Conservation (phyloP, 768 basidiomycete genomes). For the Daedaleopsis sinensis region DNA sequence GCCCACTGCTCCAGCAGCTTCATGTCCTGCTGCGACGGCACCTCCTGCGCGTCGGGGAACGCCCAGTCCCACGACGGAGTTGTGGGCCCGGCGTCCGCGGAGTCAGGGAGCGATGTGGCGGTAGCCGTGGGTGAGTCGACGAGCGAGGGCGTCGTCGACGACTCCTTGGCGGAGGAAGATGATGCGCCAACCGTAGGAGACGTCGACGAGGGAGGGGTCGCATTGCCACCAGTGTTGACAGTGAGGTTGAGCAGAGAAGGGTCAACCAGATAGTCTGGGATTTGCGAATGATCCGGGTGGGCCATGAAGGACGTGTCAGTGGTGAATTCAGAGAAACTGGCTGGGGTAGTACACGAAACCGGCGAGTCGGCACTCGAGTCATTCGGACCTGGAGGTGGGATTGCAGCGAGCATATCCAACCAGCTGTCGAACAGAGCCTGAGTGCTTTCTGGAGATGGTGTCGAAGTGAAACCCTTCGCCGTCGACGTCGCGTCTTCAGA, state of each 20-base stretch:
- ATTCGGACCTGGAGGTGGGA: conserved; percentile 26
- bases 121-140: conserved; percentile 28
- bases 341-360: neutral
- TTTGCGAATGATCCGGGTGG: neutral
- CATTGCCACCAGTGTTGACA: neutral
- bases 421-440: conserved; percentile 29
- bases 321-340: neutral
- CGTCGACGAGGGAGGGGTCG: neutral
- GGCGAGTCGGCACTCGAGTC: conserved; percentile 5
- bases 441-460: conserved; percentile 6
- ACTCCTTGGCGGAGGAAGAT: neutral
- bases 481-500: neutral
- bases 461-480: neutral
- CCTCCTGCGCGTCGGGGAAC: conserved; percentile 19
- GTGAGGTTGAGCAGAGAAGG: conserved; percentile 19
- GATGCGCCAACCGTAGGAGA: neutral
- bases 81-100: conserved; percentile 23
- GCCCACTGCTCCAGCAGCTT: conserved; percentile 15
- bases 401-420: conserved; percentile 26
- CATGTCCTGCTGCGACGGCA: conserved; percentile 6
- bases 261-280: conserved; percentile 25
- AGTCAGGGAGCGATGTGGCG: conserved; percentile 23
- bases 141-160: conserved; percentile 23
- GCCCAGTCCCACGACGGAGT: conserved; percentile 30
- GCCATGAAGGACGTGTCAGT: neutral